phyloP scores from a whole-genome alignment of 805 yeast genomes.

The Cyberlindnera veronae region DNA sequence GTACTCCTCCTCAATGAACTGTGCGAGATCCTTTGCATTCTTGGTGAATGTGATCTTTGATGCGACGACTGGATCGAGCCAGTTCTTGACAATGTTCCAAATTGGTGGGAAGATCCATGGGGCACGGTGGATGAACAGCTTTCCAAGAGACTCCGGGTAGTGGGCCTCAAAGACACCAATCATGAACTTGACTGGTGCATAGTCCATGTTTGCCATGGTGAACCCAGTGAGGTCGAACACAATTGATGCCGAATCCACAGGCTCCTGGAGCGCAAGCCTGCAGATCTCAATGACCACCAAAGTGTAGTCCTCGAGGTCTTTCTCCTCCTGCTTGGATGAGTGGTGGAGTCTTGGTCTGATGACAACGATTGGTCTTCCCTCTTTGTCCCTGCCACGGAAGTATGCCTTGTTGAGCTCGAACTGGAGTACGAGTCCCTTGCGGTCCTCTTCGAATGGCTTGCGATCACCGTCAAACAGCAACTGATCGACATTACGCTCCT shows the following conservation, averaged over 20 bases:
- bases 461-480: constrained; percentile 72
- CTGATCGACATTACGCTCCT: constrained; percentile 56
- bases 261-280: constrained; percentile 70
- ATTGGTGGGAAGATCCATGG: constrained; percentile 96
- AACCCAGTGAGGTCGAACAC: constrained; percentile 86
- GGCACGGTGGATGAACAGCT: constrained; percentile 82
- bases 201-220: constrained; percentile 90
- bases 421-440: constrained; percentile 40
- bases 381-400: constrained; percentile 69
- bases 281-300: constrained; percentile 75
- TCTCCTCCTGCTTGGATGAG: constrained; percentile 61
- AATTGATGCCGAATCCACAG: constrained; percentile 76
- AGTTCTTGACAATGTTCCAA: constrained; percentile 87
- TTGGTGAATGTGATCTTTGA: constrained; percentile 85
- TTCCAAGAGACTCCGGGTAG: constrained; percentile 91
- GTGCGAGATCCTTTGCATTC: constrained; percentile 57
- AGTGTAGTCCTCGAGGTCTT: constrained; percentile 74
- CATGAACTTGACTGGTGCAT: constrained; percentile 84
- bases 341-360: constrained; percentile 78
- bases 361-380: constrained; percentile 74
- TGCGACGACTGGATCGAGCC: constrained; percentile 97
- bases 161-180: constrained; percentile 91
- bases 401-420: constrained; percentile 63
- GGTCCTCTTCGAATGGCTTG: constrained; percentile 44
- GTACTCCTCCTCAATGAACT: constrained; percentile 54